Base-by-base conservation (phyloP, 179 eudicot genomes). In the Beta macrorhiza region DNA sequence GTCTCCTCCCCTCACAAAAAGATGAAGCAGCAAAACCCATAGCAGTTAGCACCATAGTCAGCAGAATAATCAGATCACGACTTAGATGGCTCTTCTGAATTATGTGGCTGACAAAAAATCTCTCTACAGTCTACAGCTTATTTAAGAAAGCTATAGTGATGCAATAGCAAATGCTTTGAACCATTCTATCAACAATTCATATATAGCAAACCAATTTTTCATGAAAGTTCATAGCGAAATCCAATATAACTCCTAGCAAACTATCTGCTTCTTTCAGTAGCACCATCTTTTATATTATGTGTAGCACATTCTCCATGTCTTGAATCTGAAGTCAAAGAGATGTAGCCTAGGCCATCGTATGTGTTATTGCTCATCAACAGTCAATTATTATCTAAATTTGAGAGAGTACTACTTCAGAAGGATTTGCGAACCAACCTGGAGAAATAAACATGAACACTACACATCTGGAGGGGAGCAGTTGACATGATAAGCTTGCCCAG, bases 381-480 rank as follows among this genome's bases (percentile, higher is more conserved):
- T 29, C 69, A 29, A 63, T 65, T 37, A 65, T 17, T 12, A 6
- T 67, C n/a, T 10, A 70, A 1, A 45, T 45, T 69, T 42, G 7
- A 47, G 17, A 10, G 9, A 51, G n/a, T 73, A 68, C 29, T 67
- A 42, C 45, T 64, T 64, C 72, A 29, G 20, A 77, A 56, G 37
- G 62, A 70, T 37, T 79, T 44, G 53, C 79, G 58, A 57, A 74
- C 82, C 57, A 47, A 29, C 52, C 52, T 83, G 20, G n/a, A 49
- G 37, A 53, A 14, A 61, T 16, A 6, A 25, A 22, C 52, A 15
- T 55, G 63, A 77, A 79, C 76, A 70, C 84, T 88, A 93, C 75
- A 78, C 80, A 42, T 90, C 97, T 63, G 90, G 90, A n/a, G 89
- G 85, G 82, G 88, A 92, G 87, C 98, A 96, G 81, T 86, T 83